These are phyloP conservation scores for Purpureocillium takamizusanense DNA, from an alignment of 2,329 filamentous ascomycete genomes.

Conservation along the genomic window DNA sequence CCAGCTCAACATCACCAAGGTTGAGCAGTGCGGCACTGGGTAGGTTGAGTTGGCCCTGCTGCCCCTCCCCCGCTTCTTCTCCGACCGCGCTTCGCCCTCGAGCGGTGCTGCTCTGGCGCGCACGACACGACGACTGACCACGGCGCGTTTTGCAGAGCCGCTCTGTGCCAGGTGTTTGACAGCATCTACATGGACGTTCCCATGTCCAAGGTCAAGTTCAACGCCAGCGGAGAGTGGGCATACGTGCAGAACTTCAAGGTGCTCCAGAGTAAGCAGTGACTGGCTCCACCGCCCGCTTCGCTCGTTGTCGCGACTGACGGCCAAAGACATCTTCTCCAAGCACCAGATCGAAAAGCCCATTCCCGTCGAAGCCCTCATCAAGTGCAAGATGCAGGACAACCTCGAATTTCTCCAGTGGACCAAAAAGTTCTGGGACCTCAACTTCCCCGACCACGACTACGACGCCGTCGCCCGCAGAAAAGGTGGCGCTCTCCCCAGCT, in stretches of 20 bases:
- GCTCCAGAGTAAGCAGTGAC: constrained; percentile 67
- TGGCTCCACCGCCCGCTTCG: not conserved
- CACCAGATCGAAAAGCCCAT: constrained; percentile 86
- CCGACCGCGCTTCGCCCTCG: not conserved
- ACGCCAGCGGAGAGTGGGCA: constrained; percentile 92
- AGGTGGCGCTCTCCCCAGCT: constrained; percentile 53
- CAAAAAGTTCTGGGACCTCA: constrained; percentile 96
- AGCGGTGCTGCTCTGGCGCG: not conserved
- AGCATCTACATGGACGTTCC: constrained; percentile 94
- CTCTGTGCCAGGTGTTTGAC: constrained; percentile 95
- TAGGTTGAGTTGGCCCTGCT: constrained; percentile 29
- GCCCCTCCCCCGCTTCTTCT: constrained; percentile 9
- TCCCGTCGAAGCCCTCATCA: constrained; percentile 79
- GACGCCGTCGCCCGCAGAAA: constrained; percentile 82
- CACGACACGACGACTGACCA: constrained; percentile 4
- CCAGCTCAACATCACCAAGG: constrained; percentile 95
- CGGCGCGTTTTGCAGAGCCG: constrained; percentile 52
- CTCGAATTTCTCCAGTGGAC: constrained; percentile 97
- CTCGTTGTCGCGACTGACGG: constrained; percentile 5
- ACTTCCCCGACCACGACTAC: constrained; percentile 95
- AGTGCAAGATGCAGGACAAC: constrained; percentile 99
- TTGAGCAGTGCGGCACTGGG: constrained; percentile 98
- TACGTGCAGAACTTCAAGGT: constrained; percentile 99
- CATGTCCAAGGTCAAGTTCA: constrained; percentile 96
- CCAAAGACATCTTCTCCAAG: constrained; percentile 67